A percentile compares a stretch with the other conserved stretches of the same genome.
Evolutionary conservation across 2,329 filamentous ascomycete genomes (phyloP).

Genomic region (Beauveria asiatica): DNA sequence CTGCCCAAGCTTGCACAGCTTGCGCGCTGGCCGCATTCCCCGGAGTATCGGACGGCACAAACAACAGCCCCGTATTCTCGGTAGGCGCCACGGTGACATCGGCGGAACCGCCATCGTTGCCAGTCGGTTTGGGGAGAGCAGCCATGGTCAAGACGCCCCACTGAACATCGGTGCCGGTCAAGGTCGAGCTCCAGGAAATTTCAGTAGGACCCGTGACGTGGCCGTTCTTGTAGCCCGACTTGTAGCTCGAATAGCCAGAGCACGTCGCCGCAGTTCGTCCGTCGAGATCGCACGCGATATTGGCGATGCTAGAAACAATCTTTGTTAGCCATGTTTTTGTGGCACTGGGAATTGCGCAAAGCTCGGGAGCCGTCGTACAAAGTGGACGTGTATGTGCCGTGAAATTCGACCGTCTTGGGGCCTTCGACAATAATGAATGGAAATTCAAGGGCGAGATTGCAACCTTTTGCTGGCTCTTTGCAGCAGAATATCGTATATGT

Average conservation of each 20-base stretch:
- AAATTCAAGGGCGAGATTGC: constrained; percentile 36
- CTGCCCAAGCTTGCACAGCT: neutral
- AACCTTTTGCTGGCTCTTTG: constrained; percentile 30
- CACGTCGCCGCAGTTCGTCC: constrained; percentile 37
- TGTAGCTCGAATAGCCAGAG: constrained; percentile 39
- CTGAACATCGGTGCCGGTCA: constrained; percentile 30
- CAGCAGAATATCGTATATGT: constrained; percentile 43
- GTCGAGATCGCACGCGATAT: constrained; percentile 34
- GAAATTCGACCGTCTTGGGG: constrained; percentile 34
- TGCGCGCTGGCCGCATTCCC: neutral
- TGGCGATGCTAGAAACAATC: constrained; percentile 28
- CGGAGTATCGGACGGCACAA: neutral
- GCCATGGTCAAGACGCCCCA: constrained; percentile 38
- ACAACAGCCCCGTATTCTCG: constrained; percentile 5
- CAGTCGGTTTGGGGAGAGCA: constrained; percentile 25
- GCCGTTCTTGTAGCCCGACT: constrained; percentile 29
- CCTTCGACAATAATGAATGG: constrained; percentile 40
- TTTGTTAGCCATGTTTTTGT: neutral
- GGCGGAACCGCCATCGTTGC: constrained; percentile 18
- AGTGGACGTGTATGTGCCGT: constrained; percentile 33
- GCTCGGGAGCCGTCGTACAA: constrained; percentile 26
- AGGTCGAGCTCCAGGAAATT: constrained; percentile 36
- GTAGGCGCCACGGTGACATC: neutral
- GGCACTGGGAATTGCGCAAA: neutral
- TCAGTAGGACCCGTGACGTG: constrained; percentile 34